A percentile compares a stretch with the other conserved stretches of the same genome.
phyloP scores from a whole-genome alignment of 257 asterid species.

The Rubia yunnanensis region DNA sequence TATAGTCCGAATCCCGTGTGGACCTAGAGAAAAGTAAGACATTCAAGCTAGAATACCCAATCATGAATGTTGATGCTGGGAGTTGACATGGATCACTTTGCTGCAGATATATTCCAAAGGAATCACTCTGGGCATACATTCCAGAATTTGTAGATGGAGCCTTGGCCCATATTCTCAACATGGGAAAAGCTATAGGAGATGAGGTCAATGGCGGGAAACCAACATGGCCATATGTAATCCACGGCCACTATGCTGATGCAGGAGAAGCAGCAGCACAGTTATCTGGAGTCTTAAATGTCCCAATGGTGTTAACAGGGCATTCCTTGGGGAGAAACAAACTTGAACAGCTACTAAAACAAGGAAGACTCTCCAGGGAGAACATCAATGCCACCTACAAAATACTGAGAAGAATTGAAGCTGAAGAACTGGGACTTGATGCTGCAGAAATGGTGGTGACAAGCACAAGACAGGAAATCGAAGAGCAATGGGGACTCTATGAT shows the following conservation, averaged over 20 bases:
- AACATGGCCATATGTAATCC: constrained; percentile 58
- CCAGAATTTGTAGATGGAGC: constrained; percentile 60
- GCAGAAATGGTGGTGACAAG: constrained; percentile 64
- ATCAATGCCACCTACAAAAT: constrained; percentile 52
- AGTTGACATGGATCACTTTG: background rate
- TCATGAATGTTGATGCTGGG: too few relatives aligned
- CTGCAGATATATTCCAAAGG: constrained; percentile 42
- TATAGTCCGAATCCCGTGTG: constrained; percentile 56
- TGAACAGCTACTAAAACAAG: constrained; percentile 59
- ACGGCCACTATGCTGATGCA: constrained; percentile 69
- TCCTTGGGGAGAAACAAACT: constrained; percentile 58
- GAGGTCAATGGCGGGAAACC: constrained; percentile 41
- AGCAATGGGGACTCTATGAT: constrained; percentile 69
- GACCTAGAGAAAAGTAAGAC: constrained; percentile 40
- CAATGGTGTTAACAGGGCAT: constrained; percentile 63
- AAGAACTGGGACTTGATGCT: constrained; percentile 50
- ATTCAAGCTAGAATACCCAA: background rate
- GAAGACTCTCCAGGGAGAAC: constrained; percentile 53
- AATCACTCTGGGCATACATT: constrained; percentile 53
- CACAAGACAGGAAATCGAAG: constrained; percentile 65
- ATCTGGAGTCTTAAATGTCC: constrained; percentile 50
- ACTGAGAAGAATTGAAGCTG: constrained; percentile 53
- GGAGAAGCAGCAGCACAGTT: constrained; percentile 51
- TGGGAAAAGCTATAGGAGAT: constrained; percentile 56
- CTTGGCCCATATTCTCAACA: constrained; percentile 40